Percentiles rank a stretch among this genome's conserved stretches.
These are phyloP conservation scores for Bisporella sp. DNA, from an alignment of 2,329 filamentous ascomycete genomes.

Conservation along the genomic window DNA sequence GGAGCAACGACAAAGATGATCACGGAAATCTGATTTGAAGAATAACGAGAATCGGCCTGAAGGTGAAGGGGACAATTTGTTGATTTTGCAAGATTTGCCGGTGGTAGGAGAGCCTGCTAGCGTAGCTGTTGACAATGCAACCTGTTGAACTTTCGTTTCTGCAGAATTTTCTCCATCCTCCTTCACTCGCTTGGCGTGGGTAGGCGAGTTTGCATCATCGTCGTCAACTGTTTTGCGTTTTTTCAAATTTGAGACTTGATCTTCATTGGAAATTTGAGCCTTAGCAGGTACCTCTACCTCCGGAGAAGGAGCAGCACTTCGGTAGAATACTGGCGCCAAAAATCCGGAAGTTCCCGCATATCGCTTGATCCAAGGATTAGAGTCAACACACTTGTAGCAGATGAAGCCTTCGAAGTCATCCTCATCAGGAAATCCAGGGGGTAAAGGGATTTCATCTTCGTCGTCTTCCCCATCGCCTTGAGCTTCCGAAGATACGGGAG, in stretches of 20 bases:
- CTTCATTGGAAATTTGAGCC: conserved; percentile 14
- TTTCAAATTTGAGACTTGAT: conserved; percentile 31
- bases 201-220: conserved; percentile 20
- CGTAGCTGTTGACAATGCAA: neutral
- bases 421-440: conserved; percentile 80
- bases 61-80: conserved; percentile 49
- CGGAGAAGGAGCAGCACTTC: conserved; percentile 25
- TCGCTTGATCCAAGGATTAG: conserved; percentile 83
- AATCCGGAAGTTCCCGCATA: conserved; percentile 81
- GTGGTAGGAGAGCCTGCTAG: conserved; percentile 15
- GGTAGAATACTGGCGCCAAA: conserved; percentile 59
- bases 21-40: conserved; percentile 70
- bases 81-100: conserved; percentile 47
- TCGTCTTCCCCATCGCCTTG: conserved; percentile 36
- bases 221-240: conserved; percentile 61
- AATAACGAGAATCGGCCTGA: conserved; percentile 70
- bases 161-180: conserved; percentile 6
- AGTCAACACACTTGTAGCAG: conserved; percentile 88
- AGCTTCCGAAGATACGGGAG: conserved; percentile 15
- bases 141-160: neutral
- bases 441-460: conserved; percentile 60
- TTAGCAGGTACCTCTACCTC: conserved; percentile 22
- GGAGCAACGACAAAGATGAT: conserved; percentile 73
- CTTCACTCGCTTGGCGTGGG: conserved; percentile 44
- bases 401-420: conserved; percentile 86